phyloP scores from a whole-genome alignment of 768 basidiomycete species.

The Calocera viscosa region DNA sequence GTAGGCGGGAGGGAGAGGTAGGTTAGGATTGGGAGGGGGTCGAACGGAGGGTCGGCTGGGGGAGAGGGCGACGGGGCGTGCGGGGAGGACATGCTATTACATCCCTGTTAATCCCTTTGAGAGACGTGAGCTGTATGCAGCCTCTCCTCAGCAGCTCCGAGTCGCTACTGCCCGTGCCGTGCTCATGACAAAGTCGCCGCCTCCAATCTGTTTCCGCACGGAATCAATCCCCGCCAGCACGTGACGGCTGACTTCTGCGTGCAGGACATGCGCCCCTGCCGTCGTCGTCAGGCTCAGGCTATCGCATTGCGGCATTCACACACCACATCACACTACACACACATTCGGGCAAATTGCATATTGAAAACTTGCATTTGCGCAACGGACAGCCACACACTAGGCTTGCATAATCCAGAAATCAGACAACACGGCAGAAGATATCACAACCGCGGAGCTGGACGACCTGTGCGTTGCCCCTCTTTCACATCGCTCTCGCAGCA shows the following conservation, averaged over 20 bases:
- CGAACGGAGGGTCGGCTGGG: background rate
- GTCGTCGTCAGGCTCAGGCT: background rate
- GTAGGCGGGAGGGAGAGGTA: background rate
- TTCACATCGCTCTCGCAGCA: background rate
- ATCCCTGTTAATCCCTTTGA: background rate
- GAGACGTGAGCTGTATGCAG: too few relatives aligned
- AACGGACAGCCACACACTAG: background rate
- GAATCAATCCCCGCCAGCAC: background rate
- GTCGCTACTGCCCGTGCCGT: too few relatives aligned
- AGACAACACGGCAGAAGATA: background rate
- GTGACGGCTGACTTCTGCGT: conserved; percentile 8
- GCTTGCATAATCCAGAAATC: background rate
- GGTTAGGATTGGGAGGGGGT: background rate
- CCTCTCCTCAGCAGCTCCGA: too few relatives aligned
- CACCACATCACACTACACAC: background rate
- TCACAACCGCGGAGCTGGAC: conserved; percentile 7
- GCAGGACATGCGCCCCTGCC: background rate
- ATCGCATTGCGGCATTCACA: background rate
- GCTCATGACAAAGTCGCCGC: too few relatives aligned
- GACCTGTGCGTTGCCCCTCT: background rate
- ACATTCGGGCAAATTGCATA: background rate
- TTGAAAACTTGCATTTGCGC: too few relatives aligned
- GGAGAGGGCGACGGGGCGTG: background rate
- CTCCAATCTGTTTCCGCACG: background rate
- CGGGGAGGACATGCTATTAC: too few relatives aligned